phyloP scores from a whole-genome alignment of 768 basidiomycete species.

The Tephrocybe sp. region DNA sequence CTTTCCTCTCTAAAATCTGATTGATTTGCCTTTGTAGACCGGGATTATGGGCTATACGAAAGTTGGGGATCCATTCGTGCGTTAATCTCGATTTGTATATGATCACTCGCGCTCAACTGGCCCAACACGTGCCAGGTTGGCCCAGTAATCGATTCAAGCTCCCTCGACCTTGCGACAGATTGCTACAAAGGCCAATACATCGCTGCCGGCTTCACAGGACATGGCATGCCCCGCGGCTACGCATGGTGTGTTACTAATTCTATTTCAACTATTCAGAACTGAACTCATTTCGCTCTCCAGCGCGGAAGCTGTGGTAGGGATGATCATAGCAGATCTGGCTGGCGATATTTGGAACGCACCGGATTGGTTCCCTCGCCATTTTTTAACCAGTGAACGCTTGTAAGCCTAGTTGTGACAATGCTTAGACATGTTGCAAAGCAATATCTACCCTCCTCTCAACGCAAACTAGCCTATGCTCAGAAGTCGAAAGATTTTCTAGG shows the following conservation, averaged over 20 bases:
- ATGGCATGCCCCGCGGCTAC: constrained; percentile 78
- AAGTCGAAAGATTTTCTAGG: too few species aligned
- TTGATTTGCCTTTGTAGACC: constrained; percentile 41
- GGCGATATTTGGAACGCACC: constrained; percentile 48
- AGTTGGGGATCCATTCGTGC: constrained; percentile 62
- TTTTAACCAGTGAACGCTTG: constrained; percentile 33
- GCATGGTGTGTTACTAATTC: constrained; percentile 47
- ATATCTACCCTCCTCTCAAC: too few species aligned
- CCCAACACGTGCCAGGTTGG: constrained; percentile 46
- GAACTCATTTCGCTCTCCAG: constrained; percentile 29
- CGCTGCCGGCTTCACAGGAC: constrained; percentile 70
- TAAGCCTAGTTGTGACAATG: background rate
- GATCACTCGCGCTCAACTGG: background rate
- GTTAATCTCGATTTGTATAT: constrained; percentile 20
- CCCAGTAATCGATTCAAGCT: constrained; percentile 39
- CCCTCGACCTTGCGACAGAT: constrained; percentile 15
- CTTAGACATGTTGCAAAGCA: too few species aligned
- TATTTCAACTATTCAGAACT: background rate
- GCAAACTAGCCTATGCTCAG: too few species aligned
- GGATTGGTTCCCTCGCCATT: constrained; percentile 60
- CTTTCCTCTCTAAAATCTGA: background rate
- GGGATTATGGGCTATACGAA: constrained; percentile 81
- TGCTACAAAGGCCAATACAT: constrained; percentile 62
- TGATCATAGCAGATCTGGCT: constrained; percentile 49
- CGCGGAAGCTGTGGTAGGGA: constrained; percentile 58